Percentiles rank a stretch among this genome's conserved stretches.
These are phyloP conservation scores for Hymenoscyphus occultus DNA, from an alignment of 2,329 filamentous ascomycete species.

Conservation along the genomic window DNA sequence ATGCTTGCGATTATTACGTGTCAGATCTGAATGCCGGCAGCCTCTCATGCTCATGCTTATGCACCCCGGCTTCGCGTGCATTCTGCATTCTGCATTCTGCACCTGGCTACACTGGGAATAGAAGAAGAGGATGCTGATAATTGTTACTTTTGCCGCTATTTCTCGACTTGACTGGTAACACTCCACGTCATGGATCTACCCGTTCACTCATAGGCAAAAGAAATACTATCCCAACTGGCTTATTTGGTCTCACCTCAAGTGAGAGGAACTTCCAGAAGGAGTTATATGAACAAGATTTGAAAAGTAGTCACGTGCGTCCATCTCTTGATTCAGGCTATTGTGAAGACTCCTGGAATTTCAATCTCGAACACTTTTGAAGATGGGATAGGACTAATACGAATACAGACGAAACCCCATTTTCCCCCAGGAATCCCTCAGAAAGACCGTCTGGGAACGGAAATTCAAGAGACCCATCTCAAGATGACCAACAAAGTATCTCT, in stretches of 20 bases:
- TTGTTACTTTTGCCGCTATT: not conserved
- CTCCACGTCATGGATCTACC: not conserved
- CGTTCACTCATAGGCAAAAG: not conserved
- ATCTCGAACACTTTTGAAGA: not conserved
- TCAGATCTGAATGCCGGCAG: slow-evolving; percentile 5
- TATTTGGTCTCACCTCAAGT: not conserved
- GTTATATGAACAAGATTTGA: not conserved
- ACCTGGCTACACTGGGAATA: not conserved
- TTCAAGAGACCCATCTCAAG: slow-evolving; percentile 8
- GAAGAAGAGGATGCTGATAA: not conserved
- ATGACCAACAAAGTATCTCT: slow-evolving; percentile 23
- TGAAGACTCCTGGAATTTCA: not conserved
- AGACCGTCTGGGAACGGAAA: not conserved
- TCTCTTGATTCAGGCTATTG: not conserved
- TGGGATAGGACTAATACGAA: not conserved
- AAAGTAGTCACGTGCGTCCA: not conserved
- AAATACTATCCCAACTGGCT: not conserved
- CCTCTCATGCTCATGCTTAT: not conserved
- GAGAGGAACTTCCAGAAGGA: not conserved
- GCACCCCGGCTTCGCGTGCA: slow-evolving; percentile 15
- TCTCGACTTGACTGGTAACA: not conserved
- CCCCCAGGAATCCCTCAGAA: not conserved
- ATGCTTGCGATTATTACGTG: slow-evolving; percentile 9
- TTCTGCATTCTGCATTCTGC: not conserved
- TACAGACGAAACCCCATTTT: not conserved